Conservation (phyloP, 2,329 filamentous ascomycete species). For the Emmonsia crescens region DNA sequence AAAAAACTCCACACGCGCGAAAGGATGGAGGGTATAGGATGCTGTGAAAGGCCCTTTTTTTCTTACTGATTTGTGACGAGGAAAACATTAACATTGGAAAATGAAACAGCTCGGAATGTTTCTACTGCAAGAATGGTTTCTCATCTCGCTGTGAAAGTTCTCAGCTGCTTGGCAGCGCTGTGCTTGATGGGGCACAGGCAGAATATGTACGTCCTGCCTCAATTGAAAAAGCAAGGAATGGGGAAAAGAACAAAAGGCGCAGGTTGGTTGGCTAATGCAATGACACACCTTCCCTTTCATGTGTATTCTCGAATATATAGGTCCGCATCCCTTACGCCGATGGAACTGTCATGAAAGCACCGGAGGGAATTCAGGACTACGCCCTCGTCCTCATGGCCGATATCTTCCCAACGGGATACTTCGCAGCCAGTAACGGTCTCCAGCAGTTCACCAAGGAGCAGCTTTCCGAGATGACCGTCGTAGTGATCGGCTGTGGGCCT, state of each 20-base stretch:
- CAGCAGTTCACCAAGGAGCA: conserved; percentile 48
- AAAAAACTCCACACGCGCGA: neutral
- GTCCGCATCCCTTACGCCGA: conserved; percentile 71
- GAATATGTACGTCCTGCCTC: conserved; percentile 48
- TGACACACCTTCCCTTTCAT: too few species aligned
- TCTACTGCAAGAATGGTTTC: conserved; percentile 69
- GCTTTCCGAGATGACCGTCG: conserved; percentile 57
- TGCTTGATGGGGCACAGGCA: conserved; percentile 68
- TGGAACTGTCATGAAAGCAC: conserved; percentile 65
- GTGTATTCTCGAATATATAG: conserved; percentile 17
- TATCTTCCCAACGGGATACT: conserved; percentile 79
- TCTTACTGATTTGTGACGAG: neutral
- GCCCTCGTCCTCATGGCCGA: conserved; percentile 81
- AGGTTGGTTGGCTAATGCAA: neutral
- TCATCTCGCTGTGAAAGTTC: conserved; percentile 66
- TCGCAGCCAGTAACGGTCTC: conserved; percentile 70
- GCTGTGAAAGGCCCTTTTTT: neutral
- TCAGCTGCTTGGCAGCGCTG: conserved; percentile 57
- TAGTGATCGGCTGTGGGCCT: conserved; percentile 74
- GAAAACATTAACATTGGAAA: neutral
- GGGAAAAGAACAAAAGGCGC: neutral
- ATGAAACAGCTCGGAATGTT: conserved; percentile 53
- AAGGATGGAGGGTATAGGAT: neutral
- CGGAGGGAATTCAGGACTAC: conserved; percentile 58
- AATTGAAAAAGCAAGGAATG: neutral